Conservation (phyloP, 176 grass and related monocot species). For the Avena eriantha region DNA sequence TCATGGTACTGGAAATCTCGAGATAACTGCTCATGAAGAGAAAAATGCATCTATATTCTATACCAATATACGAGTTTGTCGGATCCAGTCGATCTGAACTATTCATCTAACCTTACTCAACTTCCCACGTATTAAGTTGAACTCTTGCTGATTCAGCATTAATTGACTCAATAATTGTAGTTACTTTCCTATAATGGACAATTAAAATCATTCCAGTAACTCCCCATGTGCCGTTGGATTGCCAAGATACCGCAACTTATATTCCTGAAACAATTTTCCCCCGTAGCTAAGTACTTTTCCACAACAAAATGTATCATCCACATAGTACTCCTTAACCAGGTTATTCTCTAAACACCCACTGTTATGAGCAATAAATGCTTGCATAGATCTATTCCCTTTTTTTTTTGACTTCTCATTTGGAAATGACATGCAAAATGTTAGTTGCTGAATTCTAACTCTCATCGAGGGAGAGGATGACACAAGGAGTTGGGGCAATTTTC, state of each 20-base stretch:
- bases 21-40: constrained; percentile 16
- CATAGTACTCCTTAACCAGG: background rate
- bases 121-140: too few species aligned
- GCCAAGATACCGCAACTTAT: too few species aligned
- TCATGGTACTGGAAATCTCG: background rate
- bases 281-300: background rate
- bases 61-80: background rate
- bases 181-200: background rate
- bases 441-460: too few species aligned
- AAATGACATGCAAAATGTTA: background rate
- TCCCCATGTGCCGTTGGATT: background rate
- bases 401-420: background rate
- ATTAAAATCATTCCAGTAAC: background rate
- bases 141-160: too few species aligned
- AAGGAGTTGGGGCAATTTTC: too few species aligned
- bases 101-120: too few species aligned
- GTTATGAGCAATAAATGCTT: background rate
- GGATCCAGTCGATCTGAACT: background rate
- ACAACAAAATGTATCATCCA: background rate
- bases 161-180: background rate
- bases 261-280: too few species aligned
- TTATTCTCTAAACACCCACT: too few species aligned
- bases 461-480: too few species aligned
- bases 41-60: constrained; percentile 1
- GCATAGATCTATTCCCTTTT: background rate